Conservation (phyloP, 495 filamentous ascomycete genomes). For the Parathielavia appendiculata region DNA sequence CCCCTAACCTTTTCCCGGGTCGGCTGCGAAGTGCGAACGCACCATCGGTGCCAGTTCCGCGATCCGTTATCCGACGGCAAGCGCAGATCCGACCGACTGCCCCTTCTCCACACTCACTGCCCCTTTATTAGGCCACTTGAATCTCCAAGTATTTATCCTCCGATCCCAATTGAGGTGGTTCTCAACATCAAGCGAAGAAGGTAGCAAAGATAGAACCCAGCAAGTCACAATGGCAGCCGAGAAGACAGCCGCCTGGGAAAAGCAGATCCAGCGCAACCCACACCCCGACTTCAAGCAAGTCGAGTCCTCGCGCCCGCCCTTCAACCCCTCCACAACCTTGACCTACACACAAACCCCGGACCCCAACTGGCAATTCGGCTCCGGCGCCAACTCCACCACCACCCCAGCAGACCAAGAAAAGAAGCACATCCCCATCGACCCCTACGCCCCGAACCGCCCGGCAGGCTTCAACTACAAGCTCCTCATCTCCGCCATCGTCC, state of each 20-base stretch:
- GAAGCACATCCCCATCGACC: slow-evolving; percentile 73
- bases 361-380: slow-evolving; percentile 73
- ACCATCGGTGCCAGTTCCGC: slow-evolving; percentile 17
- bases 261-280: slow-evolving; percentile 54
- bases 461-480: slow-evolving; percentile 82
- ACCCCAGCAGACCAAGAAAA: slow-evolving; percentile 49
- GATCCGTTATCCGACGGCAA: slow-evolving; percentile 27
- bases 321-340: slow-evolving; percentile 49
- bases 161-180: neutral
- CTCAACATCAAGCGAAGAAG: neutral
- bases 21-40: neutral
- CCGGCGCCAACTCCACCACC: slow-evolving; percentile 55
- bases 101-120: slow-evolving; percentile 17
- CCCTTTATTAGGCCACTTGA: neutral
- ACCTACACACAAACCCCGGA: slow-evolving; percentile 64
- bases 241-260: slow-evolving; percentile 36
- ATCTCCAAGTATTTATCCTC: slow-evolving; percentile 5
- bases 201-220: slow-evolving; percentile 1
- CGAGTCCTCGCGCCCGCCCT: slow-evolving; percentile 69
- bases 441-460: slow-evolving; percentile 65
- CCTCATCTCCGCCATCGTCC: slow-evolving; percentile 79
- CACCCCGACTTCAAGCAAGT: slow-evolving; percentile 73
- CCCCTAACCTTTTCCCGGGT: no score
- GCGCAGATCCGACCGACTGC: slow-evolving; percentile 11
- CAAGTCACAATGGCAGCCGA: slow-evolving; percentile 33